phyloP scores from a whole-genome alignment of 441 rosid species.

The Syzygium syzygioides region DNA sequence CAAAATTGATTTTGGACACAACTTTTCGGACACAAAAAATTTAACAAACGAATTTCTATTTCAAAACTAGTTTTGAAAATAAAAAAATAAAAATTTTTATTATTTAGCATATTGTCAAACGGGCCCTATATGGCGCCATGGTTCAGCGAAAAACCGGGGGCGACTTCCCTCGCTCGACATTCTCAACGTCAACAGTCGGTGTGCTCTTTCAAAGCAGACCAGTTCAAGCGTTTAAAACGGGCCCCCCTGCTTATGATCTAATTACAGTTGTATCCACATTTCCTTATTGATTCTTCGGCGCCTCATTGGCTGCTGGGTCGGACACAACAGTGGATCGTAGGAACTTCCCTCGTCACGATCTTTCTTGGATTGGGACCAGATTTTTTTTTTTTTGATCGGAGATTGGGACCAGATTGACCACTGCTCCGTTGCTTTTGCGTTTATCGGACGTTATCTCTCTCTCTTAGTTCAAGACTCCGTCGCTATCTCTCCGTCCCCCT shows the following conservation, averaged over 20 bases:
- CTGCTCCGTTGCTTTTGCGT: no score
- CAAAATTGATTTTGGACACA: no score
- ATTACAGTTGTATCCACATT: not conserved
- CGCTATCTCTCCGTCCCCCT: conserved; percentile 48
- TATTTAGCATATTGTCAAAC: no score
- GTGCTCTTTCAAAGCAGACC: not conserved
- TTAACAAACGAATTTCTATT: no score
- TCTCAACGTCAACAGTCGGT: not conserved
- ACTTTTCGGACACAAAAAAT: no score
- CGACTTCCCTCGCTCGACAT: not conserved
- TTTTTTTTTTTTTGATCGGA: no score
- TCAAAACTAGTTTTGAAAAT: no score
- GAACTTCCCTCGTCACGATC: not conserved
- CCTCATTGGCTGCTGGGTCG: no score
- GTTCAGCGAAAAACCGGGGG: not conserved
- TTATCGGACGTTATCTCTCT: no score
- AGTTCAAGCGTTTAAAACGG: not conserved
- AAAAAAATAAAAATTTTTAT: no score
- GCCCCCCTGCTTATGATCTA: not conserved
- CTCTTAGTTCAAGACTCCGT: no score
- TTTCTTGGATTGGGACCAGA: not conserved
- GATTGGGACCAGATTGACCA: no score
- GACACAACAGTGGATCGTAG: not conserved
- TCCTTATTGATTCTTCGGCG: not conserved
- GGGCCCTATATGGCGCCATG: not conserved